Percentiles rank a stretch among this genome's conserved stretches.
phyloP scores from a whole-genome alignment of 352 stramenopile genomes.

The Globisporangium ultimum region DNA sequence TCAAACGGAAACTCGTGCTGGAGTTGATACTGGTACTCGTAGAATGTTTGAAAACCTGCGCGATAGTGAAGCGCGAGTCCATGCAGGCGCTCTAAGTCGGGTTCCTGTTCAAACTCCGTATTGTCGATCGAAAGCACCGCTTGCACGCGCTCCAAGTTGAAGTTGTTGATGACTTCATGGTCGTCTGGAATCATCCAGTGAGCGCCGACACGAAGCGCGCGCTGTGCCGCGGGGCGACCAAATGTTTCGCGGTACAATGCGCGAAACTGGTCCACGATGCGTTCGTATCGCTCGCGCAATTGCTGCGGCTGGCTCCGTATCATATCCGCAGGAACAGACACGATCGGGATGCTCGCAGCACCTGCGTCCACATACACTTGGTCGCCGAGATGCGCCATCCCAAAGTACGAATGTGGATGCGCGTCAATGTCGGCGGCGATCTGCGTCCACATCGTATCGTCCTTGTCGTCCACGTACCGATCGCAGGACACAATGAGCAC shows the following conservation, averaged over 20 bases:
- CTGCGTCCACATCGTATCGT: conserved; percentile 40
- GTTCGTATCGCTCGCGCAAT: conserved; percentile 19
- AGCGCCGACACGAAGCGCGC: conserved; percentile 53
- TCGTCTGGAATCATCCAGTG: conserved; percentile 83
- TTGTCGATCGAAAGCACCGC: conserved; percentile 17
- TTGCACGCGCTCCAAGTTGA: conserved; percentile 45
- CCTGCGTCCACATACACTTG: conserved; percentile 57
- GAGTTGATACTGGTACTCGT: conserved; percentile 74
- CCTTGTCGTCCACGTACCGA: conserved; percentile 52
- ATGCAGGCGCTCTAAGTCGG: conserved; percentile 20
- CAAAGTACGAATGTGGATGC: conserved; percentile 34
- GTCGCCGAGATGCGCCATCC: conserved; percentile 51
- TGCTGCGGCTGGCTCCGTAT: not conserved
- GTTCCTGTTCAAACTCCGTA: not conserved
- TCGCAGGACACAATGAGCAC: conserved; percentile 58
- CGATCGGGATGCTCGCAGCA: conserved; percentile 24
- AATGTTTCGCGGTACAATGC: conserved; percentile 56
- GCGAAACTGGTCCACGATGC: conserved; percentile 41
- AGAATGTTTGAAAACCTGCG: conserved; percentile 52
- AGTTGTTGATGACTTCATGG: conserved; percentile 78
- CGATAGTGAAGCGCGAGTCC: conserved; percentile 50
- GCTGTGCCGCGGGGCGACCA: conserved; percentile 38
- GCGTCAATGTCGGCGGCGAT: conserved; percentile 36
- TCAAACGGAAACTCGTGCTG: conserved; percentile 37
- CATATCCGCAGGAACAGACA: conserved; percentile 12